Evolutionary conservation across 2,329 filamentous ascomycete species (phyloP), one percentile per base, ranked within the genome.

Genomic region (Epichloe uncinata): DNA sequence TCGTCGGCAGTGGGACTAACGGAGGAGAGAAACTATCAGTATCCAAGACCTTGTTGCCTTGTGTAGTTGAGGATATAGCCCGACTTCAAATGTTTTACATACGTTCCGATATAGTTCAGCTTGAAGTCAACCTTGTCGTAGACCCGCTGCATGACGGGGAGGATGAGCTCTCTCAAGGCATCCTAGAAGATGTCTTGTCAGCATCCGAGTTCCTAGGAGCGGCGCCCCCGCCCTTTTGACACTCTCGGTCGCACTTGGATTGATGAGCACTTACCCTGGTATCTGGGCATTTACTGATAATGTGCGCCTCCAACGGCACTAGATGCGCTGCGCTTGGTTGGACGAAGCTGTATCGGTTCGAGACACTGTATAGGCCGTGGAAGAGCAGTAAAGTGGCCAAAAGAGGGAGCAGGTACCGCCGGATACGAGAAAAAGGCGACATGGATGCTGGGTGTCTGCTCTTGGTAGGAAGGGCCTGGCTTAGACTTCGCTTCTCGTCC

Each of bases 281-380:
- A 67, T 98, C 93, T 0, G 91, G 90, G 61, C 93, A 98, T 74
- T 97, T 96, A 69, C 82, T 87, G 84, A 97, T 98, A 59, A 97
- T 93, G 66, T 97, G 91, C 50, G 88, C 87, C 65, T 98, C 93
- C 2, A 98, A 69, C 4, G 88, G 85, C 4, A 97, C 84, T 51
- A 73, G 67, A 33, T 26, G 43, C 38, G 30, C 18, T n/a, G 41
- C 20, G n/a, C 18, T 15, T 12, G 12, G 12, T 13, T 30, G 8
- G 44, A 26, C 16, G 35, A 36, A 9, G n/a, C 4, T 34, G 11
- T 44, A n/a, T 40, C 34, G 45, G 33, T 16, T 20, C 33, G 38
- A 43, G 11, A 44, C 33, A 18, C 33, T 35, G 9, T 8, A 40
- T 13, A 50, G 42, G 16, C 48, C 45, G 4, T 41, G 42, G 13